Percentiles rank a stretch among this genome's conserved stretches.
Conservation (phyloP, 1,139 yeast genomes). For the Kluyveromyces marxianus region DNA sequence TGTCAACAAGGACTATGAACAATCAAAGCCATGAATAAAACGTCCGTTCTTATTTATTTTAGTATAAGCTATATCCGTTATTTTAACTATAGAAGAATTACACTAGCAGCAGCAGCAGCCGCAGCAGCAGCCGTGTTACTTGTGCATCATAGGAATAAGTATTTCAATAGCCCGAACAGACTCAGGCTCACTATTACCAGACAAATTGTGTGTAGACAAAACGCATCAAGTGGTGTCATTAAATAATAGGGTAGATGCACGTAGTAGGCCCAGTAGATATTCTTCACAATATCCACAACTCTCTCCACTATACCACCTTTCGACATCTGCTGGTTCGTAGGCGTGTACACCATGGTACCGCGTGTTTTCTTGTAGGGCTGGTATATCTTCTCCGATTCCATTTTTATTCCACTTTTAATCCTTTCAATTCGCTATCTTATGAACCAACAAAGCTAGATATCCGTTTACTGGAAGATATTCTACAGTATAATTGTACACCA, state of each 20-base stretch:
- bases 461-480: too few relatives aligned
- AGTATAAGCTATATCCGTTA: too few relatives aligned
- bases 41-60: neutral
- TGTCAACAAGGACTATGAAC: slow-evolving; percentile 14
- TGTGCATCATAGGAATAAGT: slow-evolving; percentile 8
- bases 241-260: slow-evolving; percentile 36
- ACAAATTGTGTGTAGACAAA: slow-evolving; percentile 32
- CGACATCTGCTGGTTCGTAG: slow-evolving; percentile 12
- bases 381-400: slow-evolving; percentile 1
- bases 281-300: slow-evolving; percentile 15
- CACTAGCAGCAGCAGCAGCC: too few relatives aligned
- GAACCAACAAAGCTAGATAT: too few relatives aligned
- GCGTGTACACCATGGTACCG: slow-evolving; percentile 12
- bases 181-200: slow-evolving; percentile 29
- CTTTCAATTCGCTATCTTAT: neutral
- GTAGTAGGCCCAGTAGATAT: slow-evolving; percentile 36
- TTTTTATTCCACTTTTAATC: neutral
- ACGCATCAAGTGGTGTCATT: slow-evolving; percentile 36
- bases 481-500: too few relatives aligned
- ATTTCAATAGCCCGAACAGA: slow-evolving; percentile 27
- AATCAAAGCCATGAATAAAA: slow-evolving; percentile 10
- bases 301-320: slow-evolving; percentile 9
- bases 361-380: slow-evolving; percentile 9
- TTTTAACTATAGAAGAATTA: too few relatives aligned
- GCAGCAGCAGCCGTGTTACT: neutral